Conservation (phyloP, 2,329 filamentous ascomycete species). For the Fusarium incarnatum region DNA sequence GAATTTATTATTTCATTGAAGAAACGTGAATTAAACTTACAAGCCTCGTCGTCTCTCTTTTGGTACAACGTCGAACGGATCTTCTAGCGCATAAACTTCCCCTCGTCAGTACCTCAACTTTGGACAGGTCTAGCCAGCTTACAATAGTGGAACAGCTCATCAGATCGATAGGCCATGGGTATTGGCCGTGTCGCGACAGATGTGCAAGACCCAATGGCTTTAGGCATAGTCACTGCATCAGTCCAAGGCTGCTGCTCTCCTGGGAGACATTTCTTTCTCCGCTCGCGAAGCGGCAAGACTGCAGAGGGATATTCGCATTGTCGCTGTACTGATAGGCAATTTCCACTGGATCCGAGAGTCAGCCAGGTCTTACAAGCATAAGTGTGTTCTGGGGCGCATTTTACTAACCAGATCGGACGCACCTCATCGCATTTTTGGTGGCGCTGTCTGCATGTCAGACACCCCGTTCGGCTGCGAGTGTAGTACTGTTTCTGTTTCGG, state of each 20-base stretch:
- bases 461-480: conserved; percentile 39
- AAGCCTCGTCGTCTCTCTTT: conserved; percentile 10
- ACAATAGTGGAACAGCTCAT: conserved; percentile 43
- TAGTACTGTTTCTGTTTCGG: conserved; percentile 11
- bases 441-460: conserved; percentile 39
- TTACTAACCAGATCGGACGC: conserved; percentile 36
- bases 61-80: conserved; percentile 1
- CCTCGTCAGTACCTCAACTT: neutral
- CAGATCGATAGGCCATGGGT: conserved; percentile 38
- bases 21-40: neutral
- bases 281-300: conserved; percentile 33
- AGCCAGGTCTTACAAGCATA: neutral
- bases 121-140: neutral
- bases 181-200: conserved; percentile 12
- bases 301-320: conserved; percentile 28
- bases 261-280: conserved; percentile 28
- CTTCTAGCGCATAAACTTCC: conserved; percentile 9
- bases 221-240: neutral
- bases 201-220: conserved; percentile 8
- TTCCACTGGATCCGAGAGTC: conserved; percentile 11
- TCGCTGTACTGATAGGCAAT: conserved; percentile 7
- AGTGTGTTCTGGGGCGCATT: neutral
- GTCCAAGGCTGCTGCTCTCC: conserved; percentile 40
- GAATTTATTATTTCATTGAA: neutral
- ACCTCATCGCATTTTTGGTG: conserved; percentile 38